These are phyloP conservation scores for Ophiosphaerella korrae DNA, from an alignment of 2,329 filamentous ascomycete species.

Conservation along the genomic window DNA sequence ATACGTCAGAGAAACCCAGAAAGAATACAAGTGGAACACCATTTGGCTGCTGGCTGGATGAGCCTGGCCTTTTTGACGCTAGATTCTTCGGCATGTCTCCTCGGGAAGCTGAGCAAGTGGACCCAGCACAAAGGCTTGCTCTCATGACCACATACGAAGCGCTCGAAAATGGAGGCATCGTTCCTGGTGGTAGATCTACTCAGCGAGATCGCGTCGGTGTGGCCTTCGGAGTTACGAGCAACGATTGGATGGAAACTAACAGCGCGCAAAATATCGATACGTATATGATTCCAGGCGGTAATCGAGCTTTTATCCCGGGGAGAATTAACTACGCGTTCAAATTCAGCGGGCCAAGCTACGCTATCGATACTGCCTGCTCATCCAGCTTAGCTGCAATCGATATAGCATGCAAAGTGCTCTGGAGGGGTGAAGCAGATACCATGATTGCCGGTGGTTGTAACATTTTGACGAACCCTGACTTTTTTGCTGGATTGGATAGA, in stretches of 20 bases:
- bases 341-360: constrained; percentile 73
- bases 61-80: constrained; percentile 79
- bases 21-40: constrained; percentile 79
- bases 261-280: constrained; percentile 50
- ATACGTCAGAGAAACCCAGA: constrained; percentile 68
- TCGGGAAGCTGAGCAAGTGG: constrained; percentile 77
- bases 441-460: constrained; percentile 80
- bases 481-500: constrained; percentile 74
- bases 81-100: constrained; percentile 88
- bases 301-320: constrained; percentile 58
- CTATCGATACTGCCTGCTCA: constrained; percentile 78
- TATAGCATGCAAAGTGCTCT: constrained; percentile 72
- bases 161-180: constrained; percentile 56
- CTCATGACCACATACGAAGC: constrained; percentile 80
- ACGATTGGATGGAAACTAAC: constrained; percentile 37
- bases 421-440: constrained; percentile 78
- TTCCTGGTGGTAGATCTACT: constrained; percentile 14
- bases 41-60: constrained; percentile 76
- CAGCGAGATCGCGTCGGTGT: constrained; percentile 33
- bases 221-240: constrained; percentile 37
- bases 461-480: constrained; percentile 79
- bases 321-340: constrained; percentile 57
- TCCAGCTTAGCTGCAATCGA: constrained; percentile 75
- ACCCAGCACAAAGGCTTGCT: constrained; percentile 79
- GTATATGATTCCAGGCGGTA: constrained; percentile 59